These are phyloP conservation scores for Cutaneotrichosporon sp. DNA, from an alignment of 1,284 basidiomycete genomes.

Conservation along the genomic window DNA sequence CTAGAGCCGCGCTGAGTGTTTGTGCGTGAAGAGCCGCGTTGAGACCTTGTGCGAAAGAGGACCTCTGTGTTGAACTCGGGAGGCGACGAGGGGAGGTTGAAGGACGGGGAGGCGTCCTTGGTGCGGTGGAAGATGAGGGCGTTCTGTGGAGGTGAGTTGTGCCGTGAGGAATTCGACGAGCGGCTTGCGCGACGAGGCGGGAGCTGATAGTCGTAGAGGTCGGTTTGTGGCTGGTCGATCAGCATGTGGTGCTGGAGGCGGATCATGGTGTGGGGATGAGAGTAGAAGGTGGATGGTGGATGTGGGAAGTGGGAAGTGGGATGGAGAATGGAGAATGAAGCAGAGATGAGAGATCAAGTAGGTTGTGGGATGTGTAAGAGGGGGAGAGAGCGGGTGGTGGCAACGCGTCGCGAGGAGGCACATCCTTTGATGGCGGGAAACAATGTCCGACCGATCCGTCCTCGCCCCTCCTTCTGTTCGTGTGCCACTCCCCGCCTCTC, in stretches of 20 bases:
- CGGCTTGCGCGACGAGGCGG: background rate
- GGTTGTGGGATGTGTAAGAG: background rate
- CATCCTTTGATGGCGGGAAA: background rate
- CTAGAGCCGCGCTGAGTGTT: too few relatives aligned
- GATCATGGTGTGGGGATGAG: background rate
- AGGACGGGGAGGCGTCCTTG: background rate
- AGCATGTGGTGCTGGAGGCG: background rate
- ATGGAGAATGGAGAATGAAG: background rate
- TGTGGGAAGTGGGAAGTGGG: too few relatives aligned
- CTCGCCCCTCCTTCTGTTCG: too few relatives aligned
- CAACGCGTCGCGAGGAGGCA: background rate
- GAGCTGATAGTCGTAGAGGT: background rate
- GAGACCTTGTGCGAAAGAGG: background rate
- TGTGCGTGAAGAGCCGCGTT: background rate
- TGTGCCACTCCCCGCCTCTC: too few relatives aligned
- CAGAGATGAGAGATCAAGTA: background rate
- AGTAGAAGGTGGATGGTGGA: background rate
- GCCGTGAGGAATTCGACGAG: background rate
- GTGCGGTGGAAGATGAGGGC: background rate
- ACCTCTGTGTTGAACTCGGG: background rate
- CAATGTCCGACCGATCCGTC: background rate
- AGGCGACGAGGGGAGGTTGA: constrained; percentile 11
- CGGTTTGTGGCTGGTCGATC: background rate
- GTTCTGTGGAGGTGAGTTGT: constrained; percentile 1
- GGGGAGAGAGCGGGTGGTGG: background rate